Evolutionary conservation across 331 rosid species (phyloP).

Genomic region (Quercus lobata): DNA sequence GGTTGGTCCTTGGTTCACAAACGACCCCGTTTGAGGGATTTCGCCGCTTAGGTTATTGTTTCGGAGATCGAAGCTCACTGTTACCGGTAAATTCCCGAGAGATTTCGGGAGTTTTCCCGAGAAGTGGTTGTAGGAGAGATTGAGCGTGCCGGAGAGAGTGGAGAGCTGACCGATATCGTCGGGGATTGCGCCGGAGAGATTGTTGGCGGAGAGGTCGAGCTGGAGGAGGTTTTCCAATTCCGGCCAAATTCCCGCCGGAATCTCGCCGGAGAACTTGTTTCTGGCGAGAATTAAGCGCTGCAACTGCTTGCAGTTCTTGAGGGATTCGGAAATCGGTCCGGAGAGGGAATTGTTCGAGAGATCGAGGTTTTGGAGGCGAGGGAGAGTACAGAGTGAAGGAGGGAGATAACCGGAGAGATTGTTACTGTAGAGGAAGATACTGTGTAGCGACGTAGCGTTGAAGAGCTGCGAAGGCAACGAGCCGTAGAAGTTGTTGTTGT

Average conservation of each 20-base stretch:
- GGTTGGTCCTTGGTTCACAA: slow-evolving; percentile 89
- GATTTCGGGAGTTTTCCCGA: slow-evolving; percentile 67
- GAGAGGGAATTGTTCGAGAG: slow-evolving; percentile 77
- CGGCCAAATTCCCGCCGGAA: slow-evolving; percentile 70
- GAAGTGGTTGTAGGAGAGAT: slow-evolving; percentile 78
- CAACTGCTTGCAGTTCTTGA: slow-evolving; percentile 58
- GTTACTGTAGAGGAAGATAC: slow-evolving; percentile 76
- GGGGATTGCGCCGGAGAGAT: slow-evolving; percentile 63
- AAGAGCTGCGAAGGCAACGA: slow-evolving; percentile 75
- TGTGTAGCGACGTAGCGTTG: slow-evolving; percentile 85
- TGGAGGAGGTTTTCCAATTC: slow-evolving; percentile 45
- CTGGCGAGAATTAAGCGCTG: slow-evolving; percentile 68
- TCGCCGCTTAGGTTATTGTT: slow-evolving; percentile 78
- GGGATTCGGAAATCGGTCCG: slow-evolving; percentile 42
- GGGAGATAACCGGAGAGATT: slow-evolving; percentile 80
- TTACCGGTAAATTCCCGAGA: slow-evolving; percentile 66
- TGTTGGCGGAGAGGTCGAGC: slow-evolving; percentile 73
- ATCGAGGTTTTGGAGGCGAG: slow-evolving; percentile 79
- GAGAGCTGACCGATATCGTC: slow-evolving; percentile 50
- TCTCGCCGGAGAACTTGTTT: slow-evolving; percentile 56
- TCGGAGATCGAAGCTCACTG: slow-evolving; percentile 77
- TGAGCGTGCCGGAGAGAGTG: slow-evolving; percentile 76
- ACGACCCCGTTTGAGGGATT: slow-evolving; percentile 92
- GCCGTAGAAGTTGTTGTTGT: slow-evolving; percentile 66
- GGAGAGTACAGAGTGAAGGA: slow-evolving; percentile 63